Conservation (phyloP, 2,329 filamentous ascomycete genomes). For the Septoria petroselini region DNA sequence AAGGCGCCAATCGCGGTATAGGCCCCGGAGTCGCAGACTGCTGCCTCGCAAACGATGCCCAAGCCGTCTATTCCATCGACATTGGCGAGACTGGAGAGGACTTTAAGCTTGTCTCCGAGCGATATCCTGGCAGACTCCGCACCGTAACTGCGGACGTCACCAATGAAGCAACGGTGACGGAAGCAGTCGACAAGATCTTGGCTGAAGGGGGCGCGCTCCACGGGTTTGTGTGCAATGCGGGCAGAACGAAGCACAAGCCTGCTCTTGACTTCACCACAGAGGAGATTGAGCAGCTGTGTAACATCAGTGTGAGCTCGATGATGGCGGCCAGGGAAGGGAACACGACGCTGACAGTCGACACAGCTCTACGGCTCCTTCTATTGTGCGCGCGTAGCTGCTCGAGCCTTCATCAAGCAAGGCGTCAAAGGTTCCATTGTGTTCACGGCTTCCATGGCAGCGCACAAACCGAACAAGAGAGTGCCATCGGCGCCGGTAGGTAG, state of each 20-base stretch:
- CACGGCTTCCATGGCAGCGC: slow-evolving; percentile 48
- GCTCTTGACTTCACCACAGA: slow-evolving; percentile 51
- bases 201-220: slow-evolving; percentile 46
- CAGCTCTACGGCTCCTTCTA: slow-evolving; percentile 46
- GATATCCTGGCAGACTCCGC: slow-evolving; percentile 43
- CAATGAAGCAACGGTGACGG: slow-evolving; percentile 45
- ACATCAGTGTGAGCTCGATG: slow-evolving; percentile 37
- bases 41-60: slow-evolving; percentile 47
- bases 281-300: slow-evolving; percentile 47
- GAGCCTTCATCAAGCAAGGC: slow-evolving; percentile 47
- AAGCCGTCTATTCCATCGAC: slow-evolving; percentile 48
- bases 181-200: slow-evolving; percentile 48
- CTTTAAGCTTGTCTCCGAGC: slow-evolving; percentile 41
- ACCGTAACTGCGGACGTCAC: slow-evolving; percentile 49
- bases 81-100: slow-evolving; percentile 46
- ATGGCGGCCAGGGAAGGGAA: background rate
- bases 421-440: slow-evolving; percentile 49
- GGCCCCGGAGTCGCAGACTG: slow-evolving; percentile 49
- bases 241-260: slow-evolving; percentile 52
- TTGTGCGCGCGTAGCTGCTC: slow-evolving; percentile 43
- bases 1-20: slow-evolving; percentile 48
- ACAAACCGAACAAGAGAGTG: slow-evolving; percentile 42
- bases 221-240: slow-evolving; percentile 50
- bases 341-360: too few species aligned
- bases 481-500: slow-evolving; percentile 20